Evolutionary conservation across 495 filamentous ascomycete species (phyloP).

Genomic region (Geoglossum glabrum): DNA sequence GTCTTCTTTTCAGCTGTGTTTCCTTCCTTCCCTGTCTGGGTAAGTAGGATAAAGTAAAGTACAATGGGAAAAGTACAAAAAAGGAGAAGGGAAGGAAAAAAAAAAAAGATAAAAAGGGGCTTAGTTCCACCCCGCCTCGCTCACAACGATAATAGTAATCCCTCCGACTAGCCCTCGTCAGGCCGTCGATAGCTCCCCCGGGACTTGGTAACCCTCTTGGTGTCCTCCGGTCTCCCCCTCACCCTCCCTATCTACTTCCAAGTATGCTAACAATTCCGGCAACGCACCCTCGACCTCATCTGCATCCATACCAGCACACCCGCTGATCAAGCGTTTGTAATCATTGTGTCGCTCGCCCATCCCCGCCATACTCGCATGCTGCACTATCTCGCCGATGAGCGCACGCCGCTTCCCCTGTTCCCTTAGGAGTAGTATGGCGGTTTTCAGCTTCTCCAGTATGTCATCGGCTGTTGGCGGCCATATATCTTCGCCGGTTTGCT

Average conservation of each 20-base stretch:
- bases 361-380: conserved; percentile 6
- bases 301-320: conserved; percentile 13
- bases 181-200: no score
- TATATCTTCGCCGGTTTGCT: not conserved
- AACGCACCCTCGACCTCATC: conserved; percentile 18
- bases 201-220: not conserved
- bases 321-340: conserved; percentile 16
- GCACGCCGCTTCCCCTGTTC: not conserved
- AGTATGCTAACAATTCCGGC: conserved; percentile 17
- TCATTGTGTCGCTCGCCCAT: conserved; percentile 16
- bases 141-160: no score
- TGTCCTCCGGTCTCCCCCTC: not conserved
- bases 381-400: conserved; percentile 6
- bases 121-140: no score
- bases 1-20: no score
- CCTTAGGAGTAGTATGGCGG: not conserved
- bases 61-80: not conserved
- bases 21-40: no score
- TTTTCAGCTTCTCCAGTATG: not conserved
- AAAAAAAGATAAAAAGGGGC: not conserved
- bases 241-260: conserved; percentile 11
- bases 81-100: not conserved
- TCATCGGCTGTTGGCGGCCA: not conserved
- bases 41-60: no score
- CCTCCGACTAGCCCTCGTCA: no score